Percentiles rank a stretch among this genome's conserved stretches.
Evolutionary conservation across 2,329 filamentous ascomycete species (phyloP).

Genomic region (Ceratocystis papillata): DNA sequence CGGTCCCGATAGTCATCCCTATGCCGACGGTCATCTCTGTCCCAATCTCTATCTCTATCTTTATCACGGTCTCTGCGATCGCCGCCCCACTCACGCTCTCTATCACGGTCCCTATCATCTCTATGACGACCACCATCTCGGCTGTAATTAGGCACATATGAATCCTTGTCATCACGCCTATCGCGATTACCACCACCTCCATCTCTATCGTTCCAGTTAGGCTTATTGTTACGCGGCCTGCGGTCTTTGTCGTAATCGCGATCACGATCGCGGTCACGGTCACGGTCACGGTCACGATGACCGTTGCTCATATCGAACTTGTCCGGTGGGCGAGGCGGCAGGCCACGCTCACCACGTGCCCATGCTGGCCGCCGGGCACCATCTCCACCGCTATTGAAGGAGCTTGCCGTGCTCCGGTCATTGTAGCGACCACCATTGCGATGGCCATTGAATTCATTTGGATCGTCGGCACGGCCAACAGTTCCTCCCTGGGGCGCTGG

Average conservation of each 20-base stretch:
- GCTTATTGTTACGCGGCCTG: neutral
- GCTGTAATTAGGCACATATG: conserved; percentile 21
- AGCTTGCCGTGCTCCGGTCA: conserved; percentile 33
- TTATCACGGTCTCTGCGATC: conserved; percentile 32
- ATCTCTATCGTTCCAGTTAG: conserved; percentile 7
- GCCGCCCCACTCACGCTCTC: conserved; percentile 26
- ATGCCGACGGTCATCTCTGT: conserved; percentile 42
- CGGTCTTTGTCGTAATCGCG: conserved; percentile 13
- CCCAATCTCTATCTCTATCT: conserved; percentile 29
- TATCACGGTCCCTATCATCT: conserved; percentile 36
- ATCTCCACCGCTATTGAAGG: conserved; percentile 21
- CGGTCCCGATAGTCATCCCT: conserved; percentile 32
- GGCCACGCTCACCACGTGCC: conserved; percentile 25
- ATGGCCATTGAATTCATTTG: conserved; percentile 34
- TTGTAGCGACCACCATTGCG: conserved; percentile 37
- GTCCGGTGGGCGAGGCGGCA: conserved; percentile 19
- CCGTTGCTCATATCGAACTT: conserved; percentile 11
- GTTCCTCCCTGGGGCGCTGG: conserved; percentile 87
- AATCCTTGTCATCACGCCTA: conserved; percentile 19
- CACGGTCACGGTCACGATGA: neutral
- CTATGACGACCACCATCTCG: conserved; percentile 31
- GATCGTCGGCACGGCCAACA: conserved; percentile 59
- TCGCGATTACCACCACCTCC: conserved; percentile 10
- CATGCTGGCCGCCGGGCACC: conserved; percentile 34
- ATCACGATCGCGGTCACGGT: neutral